A percentile compares a stretch with the other conserved stretches of the same genome.
phyloP scores from a whole-genome alignment of 1,284 basidiomycete genomes.

The Cryptococcus deneoformans region DNA sequence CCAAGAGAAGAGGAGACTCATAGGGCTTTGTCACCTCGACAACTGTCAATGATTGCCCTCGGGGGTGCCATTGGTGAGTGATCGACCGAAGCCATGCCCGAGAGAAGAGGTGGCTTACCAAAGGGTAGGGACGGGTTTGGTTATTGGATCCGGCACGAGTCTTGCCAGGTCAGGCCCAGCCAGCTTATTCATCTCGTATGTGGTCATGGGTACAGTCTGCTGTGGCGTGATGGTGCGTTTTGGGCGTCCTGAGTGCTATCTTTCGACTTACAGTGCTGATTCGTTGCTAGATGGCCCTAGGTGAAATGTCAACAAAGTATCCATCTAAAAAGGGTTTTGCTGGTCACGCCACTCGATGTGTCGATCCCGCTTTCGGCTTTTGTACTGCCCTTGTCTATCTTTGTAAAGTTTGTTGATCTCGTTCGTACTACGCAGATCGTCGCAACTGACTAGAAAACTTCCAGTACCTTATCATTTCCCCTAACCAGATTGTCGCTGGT shows the following conservation, averaged over 20 bases:
- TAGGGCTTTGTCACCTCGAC: conserved; percentile 36
- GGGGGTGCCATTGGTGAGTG: conserved; percentile 53
- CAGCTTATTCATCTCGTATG: conserved; percentile 51
- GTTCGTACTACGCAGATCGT: conserved; percentile 31
- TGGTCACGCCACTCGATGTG: conserved; percentile 50
- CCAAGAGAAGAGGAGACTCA: conserved; percentile 32
- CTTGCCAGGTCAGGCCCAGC: conserved; percentile 51
- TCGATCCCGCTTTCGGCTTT: conserved; percentile 46
- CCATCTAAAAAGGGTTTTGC: conserved; percentile 50
- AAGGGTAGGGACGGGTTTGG: conserved; percentile 59
- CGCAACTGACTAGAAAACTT: conserved; percentile 20
- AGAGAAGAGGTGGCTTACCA: background rate
- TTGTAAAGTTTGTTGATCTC: conserved; percentile 26
- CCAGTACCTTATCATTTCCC: conserved; percentile 48
- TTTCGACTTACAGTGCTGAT: background rate
- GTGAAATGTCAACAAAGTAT: conserved; percentile 53
- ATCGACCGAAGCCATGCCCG: background rate
- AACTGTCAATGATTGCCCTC: conserved; percentile 52
- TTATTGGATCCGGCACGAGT: conserved; percentile 60
- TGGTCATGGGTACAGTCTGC: conserved; percentile 44
- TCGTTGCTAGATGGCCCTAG: conserved; percentile 27
- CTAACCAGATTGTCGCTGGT: conserved; percentile 50
- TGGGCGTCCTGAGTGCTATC: background rate
- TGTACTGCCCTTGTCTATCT: conserved; percentile 29
- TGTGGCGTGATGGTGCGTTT: conserved; percentile 33